Evolutionary conservation across 2,329 filamentous ascomycete species (phyloP), one percentile per base, ranked within the genome.

Genomic region (Orbilia blumenaviensis): DNA sequence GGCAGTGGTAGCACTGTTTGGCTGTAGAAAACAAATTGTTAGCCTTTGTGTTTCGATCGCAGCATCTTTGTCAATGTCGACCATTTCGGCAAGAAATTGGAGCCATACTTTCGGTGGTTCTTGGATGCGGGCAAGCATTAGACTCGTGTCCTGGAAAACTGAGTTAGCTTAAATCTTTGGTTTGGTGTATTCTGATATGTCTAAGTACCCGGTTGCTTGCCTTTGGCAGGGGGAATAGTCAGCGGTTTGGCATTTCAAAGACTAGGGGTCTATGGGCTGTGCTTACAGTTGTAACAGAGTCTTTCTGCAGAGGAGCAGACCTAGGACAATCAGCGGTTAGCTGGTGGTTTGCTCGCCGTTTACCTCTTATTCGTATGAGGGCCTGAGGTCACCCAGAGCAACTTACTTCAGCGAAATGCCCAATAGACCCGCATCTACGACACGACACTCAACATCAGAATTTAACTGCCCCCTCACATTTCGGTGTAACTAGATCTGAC

Each of bases 1-100:
- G 95, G 88, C 95, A 99, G 86, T 98, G 95, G 84, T 99, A 99
- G 89, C 95, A 99, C 88, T 99, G 95, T 90, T 99, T 99, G 63
- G 93, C 93, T 90, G 81, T 61, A 67, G 69, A 27, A 14, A 18
- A 74, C 27, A 41, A 67, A 50, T 74, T 2, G 46, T 50, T 29
- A 50, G 46, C 27, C 27, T 29, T 16, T 48, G 0, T 21, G 41
- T 21, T 44, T 21, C 5, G n/a, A n/a, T n/a, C n/a, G n/a, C n/a
- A n/a, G n/a, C n/a, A 18, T 44, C 5, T 29, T 16, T 38, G 32
- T 74, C 76, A 78, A 79, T 64, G 77, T 79, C 48, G 80, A 77
- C 38, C 44, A 62, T 42, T 42, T 16, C 12, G 23, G 16, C 21
- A 14, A 14, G 21, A 12, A 21, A 6, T n/a, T 41, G 54, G 36